A percentile compares a stretch with the other conserved stretches of the same genome.
phyloP scores from a whole-genome alignment of 2,329 filamentous ascomycete genomes.

The Ramularia endophylla region DNA sequence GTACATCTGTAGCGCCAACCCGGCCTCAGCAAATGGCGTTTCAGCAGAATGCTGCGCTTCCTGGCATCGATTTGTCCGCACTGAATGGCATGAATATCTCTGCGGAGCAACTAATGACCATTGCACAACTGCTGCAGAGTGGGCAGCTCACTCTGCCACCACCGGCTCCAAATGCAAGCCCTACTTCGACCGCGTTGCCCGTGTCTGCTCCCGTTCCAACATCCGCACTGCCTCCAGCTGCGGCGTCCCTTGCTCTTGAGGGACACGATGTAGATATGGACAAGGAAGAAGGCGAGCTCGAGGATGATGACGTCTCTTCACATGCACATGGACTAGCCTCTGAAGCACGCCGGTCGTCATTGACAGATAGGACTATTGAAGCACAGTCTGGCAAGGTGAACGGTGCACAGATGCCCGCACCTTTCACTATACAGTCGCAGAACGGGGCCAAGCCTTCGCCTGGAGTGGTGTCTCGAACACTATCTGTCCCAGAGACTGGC shows the following conservation, averaged over 20 bases:
- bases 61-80: conserved; percentile 17
- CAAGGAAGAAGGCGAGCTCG: conserved; percentile 71
- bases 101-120: conserved; percentile 24
- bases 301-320: conserved; percentile 55
- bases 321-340: too few relatives aligned
- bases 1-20: conserved; percentile 4
- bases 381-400: too few relatives aligned
- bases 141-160: conserved; percentile 22
- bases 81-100: conserved; percentile 17
- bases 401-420: too few relatives aligned
- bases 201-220: conserved; percentile 1
- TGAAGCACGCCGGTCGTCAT: too few relatives aligned
- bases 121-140: conserved; percentile 23
- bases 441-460: too few relatives aligned
- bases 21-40: conserved; percentile 12
- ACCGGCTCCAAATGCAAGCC: conserved; percentile 3
- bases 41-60: conserved; percentile 21
- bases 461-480: too few relatives aligned
- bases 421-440: too few relatives aligned
- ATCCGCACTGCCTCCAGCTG: not conserved
- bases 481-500: conserved; percentile 7
- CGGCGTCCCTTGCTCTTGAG: not conserved
- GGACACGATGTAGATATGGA: conserved; percentile 34
- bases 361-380: too few relatives aligned
- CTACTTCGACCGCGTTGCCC: not conserved